Percentiles rank a stretch among this genome's conserved stretches.
phyloP scores from a whole-genome alignment of 495 filamentous ascomycete species.

The Pyrenopolyporus hunteri region DNA sequence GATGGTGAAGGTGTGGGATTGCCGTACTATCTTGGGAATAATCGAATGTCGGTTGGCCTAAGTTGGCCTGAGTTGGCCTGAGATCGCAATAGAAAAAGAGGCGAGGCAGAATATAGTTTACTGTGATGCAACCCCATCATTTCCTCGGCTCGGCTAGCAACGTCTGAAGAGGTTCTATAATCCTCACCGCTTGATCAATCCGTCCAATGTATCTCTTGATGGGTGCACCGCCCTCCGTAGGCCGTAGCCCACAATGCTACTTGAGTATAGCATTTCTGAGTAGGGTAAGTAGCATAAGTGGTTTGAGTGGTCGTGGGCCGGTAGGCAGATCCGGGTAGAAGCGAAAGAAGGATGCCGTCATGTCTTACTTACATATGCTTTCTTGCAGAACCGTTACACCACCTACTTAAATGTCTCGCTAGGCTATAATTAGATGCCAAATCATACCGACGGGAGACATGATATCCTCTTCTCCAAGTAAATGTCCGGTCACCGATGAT shows the following conservation, averaged over 20 bases:
- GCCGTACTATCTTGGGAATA: constrained; percentile 31
- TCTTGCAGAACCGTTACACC: constrained; percentile 34
- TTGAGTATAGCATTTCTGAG: constrained; percentile 2
- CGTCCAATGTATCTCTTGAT: constrained; percentile 7
- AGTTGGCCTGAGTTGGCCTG: constrained; percentile 1
- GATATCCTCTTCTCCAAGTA: constrained; percentile 9
- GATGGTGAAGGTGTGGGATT: constrained; percentile 38
- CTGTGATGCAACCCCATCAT: background rate
- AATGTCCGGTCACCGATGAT: constrained; percentile 23
- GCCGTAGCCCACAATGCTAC: constrained; percentile 24
- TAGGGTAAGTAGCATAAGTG: background rate
- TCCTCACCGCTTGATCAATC: constrained; percentile 31
- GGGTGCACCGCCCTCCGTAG: constrained; percentile 26
- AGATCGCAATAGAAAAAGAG: background rate
- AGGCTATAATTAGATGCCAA: constrained; percentile 34
- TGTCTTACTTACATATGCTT: constrained; percentile 33
- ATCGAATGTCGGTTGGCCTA: constrained; percentile 29
- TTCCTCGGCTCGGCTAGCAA: constrained; percentile 4
- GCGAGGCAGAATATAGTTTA: background rate
- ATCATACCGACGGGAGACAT: constrained; percentile 18
- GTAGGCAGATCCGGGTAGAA: constrained; percentile 1
- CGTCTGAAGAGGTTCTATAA: constrained; percentile 9
- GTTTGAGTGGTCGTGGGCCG: too few relatives aligned
- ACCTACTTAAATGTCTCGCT: constrained; percentile 25
- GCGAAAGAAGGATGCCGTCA: constrained; percentile 13